These are phyloP conservation scores for Backusella luteola DNA, from an alignment of 192 early-diverging fungal species.

Conservation along the genomic window DNA sequence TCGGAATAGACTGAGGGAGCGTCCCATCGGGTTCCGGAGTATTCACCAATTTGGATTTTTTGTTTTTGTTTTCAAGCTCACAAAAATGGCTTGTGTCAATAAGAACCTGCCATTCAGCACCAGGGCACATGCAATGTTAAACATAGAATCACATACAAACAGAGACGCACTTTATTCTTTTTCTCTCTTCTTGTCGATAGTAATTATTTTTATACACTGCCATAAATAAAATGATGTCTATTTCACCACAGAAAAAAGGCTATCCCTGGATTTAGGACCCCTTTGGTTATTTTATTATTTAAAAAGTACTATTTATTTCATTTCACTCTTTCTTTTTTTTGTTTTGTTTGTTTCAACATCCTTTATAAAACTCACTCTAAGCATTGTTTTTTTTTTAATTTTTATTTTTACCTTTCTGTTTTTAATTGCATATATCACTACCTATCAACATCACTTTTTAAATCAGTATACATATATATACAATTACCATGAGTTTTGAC, in stretches of 20 bases:
- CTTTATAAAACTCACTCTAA: background rate
- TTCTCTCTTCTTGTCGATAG: background rate
- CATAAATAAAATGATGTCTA: slow-evolving; percentile 1
- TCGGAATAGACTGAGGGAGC: slow-evolving; percentile 6
- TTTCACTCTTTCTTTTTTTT: background rate
- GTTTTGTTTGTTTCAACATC: background rate
- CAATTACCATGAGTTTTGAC: slow-evolving; percentile 5
- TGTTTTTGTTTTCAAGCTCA: background rate
- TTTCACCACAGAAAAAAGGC: background rate
- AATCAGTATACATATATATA: background rate
- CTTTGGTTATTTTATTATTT: slow-evolving; percentile 5
- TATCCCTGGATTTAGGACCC: background rate
- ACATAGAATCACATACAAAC: slow-evolving; percentile 3
- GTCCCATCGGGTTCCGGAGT: slow-evolving; percentile 9
- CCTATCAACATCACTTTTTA: background rate
- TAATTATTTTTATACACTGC: background rate
- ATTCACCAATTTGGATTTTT: slow-evolving; percentile 8
- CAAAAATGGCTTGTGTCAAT: slow-evolving; percentile 9
- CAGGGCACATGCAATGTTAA: slow-evolving; percentile 8
- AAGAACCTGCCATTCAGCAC: background rate
- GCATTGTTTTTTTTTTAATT: background rate
- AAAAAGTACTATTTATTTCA: background rate
- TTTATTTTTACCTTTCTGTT: background rate
- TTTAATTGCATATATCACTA: background rate
- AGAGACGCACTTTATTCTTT: background rate